phyloP scores from a whole-genome alignment of 169 alveolate species.

The Plasmodium chabaudi region DNA sequence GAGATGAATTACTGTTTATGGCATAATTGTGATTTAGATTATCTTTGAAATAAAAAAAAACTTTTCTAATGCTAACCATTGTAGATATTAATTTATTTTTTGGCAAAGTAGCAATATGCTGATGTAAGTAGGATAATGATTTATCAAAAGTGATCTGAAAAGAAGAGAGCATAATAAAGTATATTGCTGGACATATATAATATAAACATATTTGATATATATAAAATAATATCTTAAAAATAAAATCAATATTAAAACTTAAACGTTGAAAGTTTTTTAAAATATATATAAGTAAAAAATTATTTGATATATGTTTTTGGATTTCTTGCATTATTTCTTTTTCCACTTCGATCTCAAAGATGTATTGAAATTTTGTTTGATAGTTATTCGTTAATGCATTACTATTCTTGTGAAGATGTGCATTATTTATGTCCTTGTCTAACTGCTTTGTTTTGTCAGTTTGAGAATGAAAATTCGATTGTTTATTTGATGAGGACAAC shows the following conservation, averaged over 20 bases:
- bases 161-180: constrained; percentile 15
- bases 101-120: no score
- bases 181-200: constrained; percentile 36
- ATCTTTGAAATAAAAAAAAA: no score
- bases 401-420: not conserved
- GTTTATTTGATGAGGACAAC: not conserved
- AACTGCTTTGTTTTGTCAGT: not conserved
- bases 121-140: no score
- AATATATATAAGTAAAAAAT: constrained; percentile 17
- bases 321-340: constrained; percentile 31
- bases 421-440: not conserved
- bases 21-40: no score
- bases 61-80: no score
- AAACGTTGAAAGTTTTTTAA: constrained; percentile 10
- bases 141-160: constrained; percentile 9
- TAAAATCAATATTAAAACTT: constrained; percentile 29
- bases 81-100: no score
- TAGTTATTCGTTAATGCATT: not conserved
- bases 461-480: not conserved
- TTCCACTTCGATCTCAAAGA: constrained; percentile 68
- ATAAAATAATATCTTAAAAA: constrained; percentile 32
- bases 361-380: constrained; percentile 20
- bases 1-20: no score
- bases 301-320: constrained; percentile 11
- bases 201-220: constrained; percentile 51